A percentile compares a stretch with the other conserved stretches of the same genome.
These are phyloP conservation scores for Elongisporangium anandrum DNA, from an alignment of 352 stramenopile species.

Conservation along the genomic window DNA sequence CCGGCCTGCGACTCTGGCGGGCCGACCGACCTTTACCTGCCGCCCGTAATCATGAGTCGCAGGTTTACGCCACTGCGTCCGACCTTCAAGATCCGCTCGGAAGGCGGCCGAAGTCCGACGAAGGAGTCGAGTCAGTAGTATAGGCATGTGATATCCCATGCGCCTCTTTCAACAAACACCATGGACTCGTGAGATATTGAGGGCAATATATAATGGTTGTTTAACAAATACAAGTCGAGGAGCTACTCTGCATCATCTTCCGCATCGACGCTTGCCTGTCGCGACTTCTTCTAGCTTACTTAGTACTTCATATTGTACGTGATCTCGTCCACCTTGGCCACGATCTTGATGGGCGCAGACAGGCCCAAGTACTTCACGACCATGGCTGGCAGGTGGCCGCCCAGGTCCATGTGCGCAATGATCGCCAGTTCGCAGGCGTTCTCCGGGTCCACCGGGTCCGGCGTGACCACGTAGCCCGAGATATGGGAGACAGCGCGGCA, in stretches of 20 bases:
- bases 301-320: constrained; percentile 19
- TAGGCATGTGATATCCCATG: no score
- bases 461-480: constrained; percentile 68
- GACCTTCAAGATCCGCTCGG: no score
- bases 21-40: no score
- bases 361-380: constrained; percentile 74
- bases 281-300: background rate
- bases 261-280: no score
- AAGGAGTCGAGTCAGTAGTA: no score
- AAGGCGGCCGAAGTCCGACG: no score
- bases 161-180: background rate
- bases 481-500: constrained; percentile 44
- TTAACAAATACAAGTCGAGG: background rate
- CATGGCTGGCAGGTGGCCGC: constrained; percentile 59
- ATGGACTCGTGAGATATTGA: background rate
- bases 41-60: no score
- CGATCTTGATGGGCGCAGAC: constrained; percentile 76
- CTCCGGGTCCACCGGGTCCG: constrained; percentile 41
- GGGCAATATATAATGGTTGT: background rate
- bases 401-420: constrained; percentile 76
- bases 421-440: constrained; percentile 64
- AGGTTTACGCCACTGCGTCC: no score
- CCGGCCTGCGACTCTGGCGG: no score
- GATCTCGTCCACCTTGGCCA: constrained; percentile 67
- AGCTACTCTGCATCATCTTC: no score